Percentiles rank a stretch among this genome's conserved stretches.
phyloP scores from a whole-genome alignment of 306 rosid species.

The Medicago truncatula region MtrunA17r5.0-ANR NC_053042.1:42382001-42382500 shows the following conservation, averaged over 20 bases:
- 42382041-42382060: constrained; percentile 34
- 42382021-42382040: constrained; percentile 19
- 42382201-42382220: constrained; percentile 26
- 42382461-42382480: constrained; percentile 97
- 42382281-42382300: constrained; percentile 99
- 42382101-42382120: constrained; percentile 26
- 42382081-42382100: constrained; percentile 25
- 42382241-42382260: constrained; percentile 96
- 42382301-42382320: constrained; percentile 95
- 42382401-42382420: constrained; percentile 95
- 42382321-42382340: constrained; percentile 89
- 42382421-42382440: constrained; percentile 97
- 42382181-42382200: constrained; percentile 20
- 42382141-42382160: constrained; percentile 15
- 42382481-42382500: constrained; percentile 97
- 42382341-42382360: constrained; percentile 92
- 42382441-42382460: constrained; percentile 89
- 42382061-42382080: background rate
- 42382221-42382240: constrained; percentile 99
- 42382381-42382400: constrained; percentile 84
- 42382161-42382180: constrained; percentile 21
- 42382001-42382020: constrained; percentile 18
- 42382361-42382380: constrained; percentile 91
- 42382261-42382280: constrained; percentile 96
- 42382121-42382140: constrained; percentile 32